A percentile compares a stretch with the other conserved stretches of the same genome.
These are phyloP conservation scores for Arabidopsis hybrid DNA, from an alignment of 441 rosid species.

Conservation along the genomic window DNA sequence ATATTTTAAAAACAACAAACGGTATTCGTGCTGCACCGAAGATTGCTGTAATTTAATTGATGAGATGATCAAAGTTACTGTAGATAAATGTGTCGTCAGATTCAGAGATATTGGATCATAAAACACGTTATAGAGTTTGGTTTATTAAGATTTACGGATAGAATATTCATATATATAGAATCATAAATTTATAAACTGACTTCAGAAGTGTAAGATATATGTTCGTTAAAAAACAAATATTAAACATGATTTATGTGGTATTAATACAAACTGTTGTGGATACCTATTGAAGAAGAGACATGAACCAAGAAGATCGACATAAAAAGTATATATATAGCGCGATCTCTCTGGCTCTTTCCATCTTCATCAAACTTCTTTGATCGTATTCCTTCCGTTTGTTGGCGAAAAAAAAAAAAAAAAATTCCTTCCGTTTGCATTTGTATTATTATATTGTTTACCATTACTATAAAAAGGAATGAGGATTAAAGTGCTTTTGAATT, in stretches of 20 bases:
- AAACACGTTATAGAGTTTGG: neutral
- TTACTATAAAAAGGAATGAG: neutral
- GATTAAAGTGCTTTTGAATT: neutral
- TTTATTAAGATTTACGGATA: no score
- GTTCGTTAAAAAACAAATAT: neutral
- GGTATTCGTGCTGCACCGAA: neutral
- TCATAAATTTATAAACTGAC: neutral
- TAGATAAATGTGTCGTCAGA: neutral
- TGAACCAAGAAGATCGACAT: neutral
- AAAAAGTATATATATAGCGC: neutral
- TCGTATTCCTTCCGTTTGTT: no score
- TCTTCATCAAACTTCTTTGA: neutral
- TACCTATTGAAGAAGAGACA: neutral
- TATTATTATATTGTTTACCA: neutral
- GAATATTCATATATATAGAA: neutral
- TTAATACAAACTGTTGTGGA: neutral
- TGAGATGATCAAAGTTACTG: neutral
- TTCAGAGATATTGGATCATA: neutral
- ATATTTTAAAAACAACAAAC: conserved; percentile 15
- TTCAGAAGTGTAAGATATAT: neutral
- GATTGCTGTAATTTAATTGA: neutral
- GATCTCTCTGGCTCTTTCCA: neutral
- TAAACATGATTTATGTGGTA: neutral
- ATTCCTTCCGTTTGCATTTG: neutral
- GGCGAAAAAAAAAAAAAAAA: no score